phyloP scores from a whole-genome alignment of 140 eudicot genomes.

The Stevia rebaudiana region DNA sequence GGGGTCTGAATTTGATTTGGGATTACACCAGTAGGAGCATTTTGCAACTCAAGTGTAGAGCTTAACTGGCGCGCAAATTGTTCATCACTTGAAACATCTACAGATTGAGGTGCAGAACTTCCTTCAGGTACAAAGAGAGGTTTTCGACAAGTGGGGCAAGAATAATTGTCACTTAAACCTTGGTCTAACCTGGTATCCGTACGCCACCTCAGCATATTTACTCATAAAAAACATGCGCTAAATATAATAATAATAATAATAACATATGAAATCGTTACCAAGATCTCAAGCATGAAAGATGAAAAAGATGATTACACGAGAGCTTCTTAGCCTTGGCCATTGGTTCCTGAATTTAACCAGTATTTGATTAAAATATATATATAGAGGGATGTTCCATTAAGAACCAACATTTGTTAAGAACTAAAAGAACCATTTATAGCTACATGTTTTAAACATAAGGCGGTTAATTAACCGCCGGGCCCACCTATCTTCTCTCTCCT shows the following conservation, averaged over 20 bases:
- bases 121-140: slow-evolving; percentile 64
- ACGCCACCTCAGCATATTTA: slow-evolving; percentile 17
- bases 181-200: slow-evolving; percentile 71
- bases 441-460: too few species aligned
- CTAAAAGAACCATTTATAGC: too few species aligned
- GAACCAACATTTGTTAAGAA: too few species aligned
- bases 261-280: slow-evolving; percentile 43
- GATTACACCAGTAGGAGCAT: slow-evolving; percentile 41
- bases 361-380: slow-evolving; percentile 6
- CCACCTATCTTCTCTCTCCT: too few species aligned
- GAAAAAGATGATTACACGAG: slow-evolving; percentile 88
- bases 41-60: slow-evolving; percentile 58
- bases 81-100: slow-evolving; percentile 72
- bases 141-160: slow-evolving; percentile 97
- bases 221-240: neutral
- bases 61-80: slow-evolving; percentile 84
- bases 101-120: slow-evolving; percentile 28
- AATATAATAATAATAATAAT: neutral
- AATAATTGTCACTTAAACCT: slow-evolving; percentile 66
- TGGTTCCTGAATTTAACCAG: slow-evolving; percentile 62
- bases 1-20: slow-evolving; percentile 54
- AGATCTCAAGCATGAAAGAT: slow-evolving; percentile 92
- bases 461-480: too few species aligned
- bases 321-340: slow-evolving; percentile 99
- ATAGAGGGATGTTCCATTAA: too few species aligned